Conservation (phyloP, 768 basidiomycete species). For the Phylloporus scabripes region DNA sequence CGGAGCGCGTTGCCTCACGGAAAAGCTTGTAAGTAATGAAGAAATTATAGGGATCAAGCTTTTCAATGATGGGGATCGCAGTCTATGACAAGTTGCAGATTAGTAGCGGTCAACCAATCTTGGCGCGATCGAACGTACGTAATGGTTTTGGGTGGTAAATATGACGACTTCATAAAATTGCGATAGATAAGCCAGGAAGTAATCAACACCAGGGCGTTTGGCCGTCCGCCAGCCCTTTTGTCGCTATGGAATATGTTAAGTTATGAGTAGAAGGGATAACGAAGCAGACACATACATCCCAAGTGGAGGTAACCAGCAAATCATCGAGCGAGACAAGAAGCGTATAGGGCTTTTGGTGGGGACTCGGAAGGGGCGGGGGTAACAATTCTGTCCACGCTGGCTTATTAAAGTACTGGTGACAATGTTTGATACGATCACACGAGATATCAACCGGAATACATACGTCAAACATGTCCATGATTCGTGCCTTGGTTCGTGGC, state of each 20-base stretch:
- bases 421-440: background rate
- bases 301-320: slow-evolving; percentile 83
- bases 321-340: slow-evolving; percentile 89
- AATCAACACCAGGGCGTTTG: slow-evolving; percentile 96
- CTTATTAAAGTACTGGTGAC: slow-evolving; percentile 77
- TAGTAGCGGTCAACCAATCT: background rate
- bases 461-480: slow-evolving; percentile 65
- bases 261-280: background rate
- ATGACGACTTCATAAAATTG: slow-evolving; percentile 98
- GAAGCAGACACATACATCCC: slow-evolving; percentile 71
- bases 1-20: slow-evolving; percentile 83
- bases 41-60: slow-evolving; percentile 90
- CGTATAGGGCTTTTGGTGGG: slow-evolving; percentile 87
- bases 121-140: slow-evolving; percentile 49
- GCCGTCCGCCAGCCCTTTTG: slow-evolving; percentile 96
- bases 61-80: slow-evolving; percentile 81
- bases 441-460: slow-evolving; percentile 19
- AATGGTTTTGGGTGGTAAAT: slow-evolving; percentile 86
- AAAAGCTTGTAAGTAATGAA: slow-evolving; percentile 87
- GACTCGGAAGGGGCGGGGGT: slow-evolving; percentile 76
- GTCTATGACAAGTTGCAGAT: slow-evolving; percentile 49
- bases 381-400: slow-evolving; percentile 91
- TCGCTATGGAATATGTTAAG: slow-evolving; percentile 46
- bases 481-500: slow-evolving; percentile 59
- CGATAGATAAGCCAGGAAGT: slow-evolving; percentile 94